Percentiles rank a stretch among this genome's conserved stretches.
Evolutionary conservation across 139 green algal species (phyloP).

Genomic region (Monoraphidium neglectum): DNA sequence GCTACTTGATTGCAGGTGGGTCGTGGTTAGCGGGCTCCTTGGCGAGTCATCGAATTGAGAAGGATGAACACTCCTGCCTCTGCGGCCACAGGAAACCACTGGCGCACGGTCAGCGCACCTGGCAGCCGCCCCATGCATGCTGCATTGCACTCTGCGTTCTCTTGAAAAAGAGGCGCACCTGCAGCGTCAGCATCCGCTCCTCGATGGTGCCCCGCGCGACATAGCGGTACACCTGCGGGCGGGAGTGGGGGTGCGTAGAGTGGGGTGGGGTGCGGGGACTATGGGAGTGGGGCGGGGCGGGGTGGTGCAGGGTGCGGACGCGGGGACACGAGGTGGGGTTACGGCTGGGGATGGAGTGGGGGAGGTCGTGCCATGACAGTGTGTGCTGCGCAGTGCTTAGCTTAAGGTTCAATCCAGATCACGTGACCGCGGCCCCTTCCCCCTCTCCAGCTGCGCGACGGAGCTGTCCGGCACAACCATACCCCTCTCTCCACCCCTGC

Average conservation of each 20-base stretch:
- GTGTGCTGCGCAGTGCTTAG: no score
- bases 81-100: not conserved
- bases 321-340: no score
- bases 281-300: not conserved
- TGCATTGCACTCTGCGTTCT: not conserved
- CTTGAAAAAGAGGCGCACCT: constrained; percentile 35
- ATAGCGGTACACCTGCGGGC: constrained; percentile 53
- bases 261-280: no score
- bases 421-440: no score
- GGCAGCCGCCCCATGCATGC: not conserved
- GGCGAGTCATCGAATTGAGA: not conserved
- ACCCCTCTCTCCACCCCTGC: no score
- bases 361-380: no score
- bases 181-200: constrained; percentile 81
- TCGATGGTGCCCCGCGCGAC: constrained; percentile 65
- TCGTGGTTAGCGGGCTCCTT: not conserved
- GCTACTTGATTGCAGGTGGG: not conserved
- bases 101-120: not conserved
- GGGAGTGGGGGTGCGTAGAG: not conserved
- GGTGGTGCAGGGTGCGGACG: no score
- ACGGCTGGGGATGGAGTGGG: no score
- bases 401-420: no score
- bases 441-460: no score
- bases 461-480: no score
- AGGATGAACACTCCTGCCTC: not conserved